Base-by-base conservation (phyloP, 805 yeast genomes). In the Maudiozyma bulderi region DNA sequence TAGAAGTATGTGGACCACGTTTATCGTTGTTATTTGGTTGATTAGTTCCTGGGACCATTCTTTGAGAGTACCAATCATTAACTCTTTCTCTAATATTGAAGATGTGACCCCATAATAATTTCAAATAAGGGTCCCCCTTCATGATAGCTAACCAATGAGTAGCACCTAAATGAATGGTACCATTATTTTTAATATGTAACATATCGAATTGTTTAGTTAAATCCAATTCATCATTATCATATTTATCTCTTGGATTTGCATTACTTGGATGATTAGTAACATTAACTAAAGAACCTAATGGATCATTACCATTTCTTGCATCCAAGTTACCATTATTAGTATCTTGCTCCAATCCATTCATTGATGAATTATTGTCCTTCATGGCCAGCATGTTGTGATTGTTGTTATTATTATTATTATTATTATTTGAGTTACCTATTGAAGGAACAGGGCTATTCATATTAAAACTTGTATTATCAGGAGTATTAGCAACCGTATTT, bases 91-190 rank as follows among this genome's bases (percentile, higher is more conserved):
- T 65, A 53, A 72, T 61, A 35, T 68, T 69, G 53, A 72, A 72
- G 29, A 72, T 72, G 52, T 72, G 76, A 5, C 71, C 70, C 83
- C 83, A 78, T 28, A 78, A 56, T 42, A 77, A 73, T 50, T 78
- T 73, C 44, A 78, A 59, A 55, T 76, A 77, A 5, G 80, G 76
- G 54, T 78, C 83, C 55, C 80, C 80, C 57, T 78, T 73, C 69
- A 77, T 77, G 20, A 78, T 71, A 30, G 80, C 80, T 55, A 78
- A 62, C 81, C 82, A 78, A 28, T 80, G 79, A 4, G 80, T 72
- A 1, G 78, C 75, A 50, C 80, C 75, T n/a, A 72, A 53, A 57
- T 71, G 74, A 3, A 68, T 68, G 1, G 74, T 71, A 4, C 73
- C 70, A 31, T 70, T 71, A 29, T 69, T 63, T 50, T 70, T 71